phyloP scores from a whole-genome alignment of 2,329 filamentous ascomycete genomes.

The Mycosphaerella sp. region DNA sequence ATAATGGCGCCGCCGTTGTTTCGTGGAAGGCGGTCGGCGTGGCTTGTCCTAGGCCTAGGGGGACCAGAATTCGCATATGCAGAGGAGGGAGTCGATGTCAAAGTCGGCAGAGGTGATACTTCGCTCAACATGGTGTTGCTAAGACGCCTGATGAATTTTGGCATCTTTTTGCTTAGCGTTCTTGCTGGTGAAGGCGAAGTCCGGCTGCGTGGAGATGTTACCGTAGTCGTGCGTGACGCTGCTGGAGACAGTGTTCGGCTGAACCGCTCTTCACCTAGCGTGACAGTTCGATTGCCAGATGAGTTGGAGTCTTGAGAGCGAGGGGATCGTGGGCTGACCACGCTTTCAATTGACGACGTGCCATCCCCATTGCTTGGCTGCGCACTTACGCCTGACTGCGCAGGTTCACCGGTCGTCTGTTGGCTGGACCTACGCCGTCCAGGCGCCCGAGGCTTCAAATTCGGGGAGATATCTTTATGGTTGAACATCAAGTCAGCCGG shows the following conservation, averaged over 20 bases:
- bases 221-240: slow-evolving; percentile 1
- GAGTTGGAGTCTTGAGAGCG: slow-evolving; percentile 22
- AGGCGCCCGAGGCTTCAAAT: slow-evolving; percentile 9
- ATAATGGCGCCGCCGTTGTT: slow-evolving; percentile 1
- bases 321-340: slow-evolving; percentile 23
- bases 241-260: slow-evolving; percentile 14
- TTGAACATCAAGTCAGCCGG: slow-evolving; percentile 24
- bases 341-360: slow-evolving; percentile 17
- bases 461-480: slow-evolving; percentile 17
- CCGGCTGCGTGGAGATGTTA: slow-evolving; percentile 15
- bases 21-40: slow-evolving; percentile 14
- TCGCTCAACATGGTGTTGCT: slow-evolving; percentile 25
- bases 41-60: slow-evolving; percentile 22
- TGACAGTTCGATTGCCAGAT: slow-evolving; percentile 26
- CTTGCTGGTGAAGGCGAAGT: slow-evolving; percentile 25
- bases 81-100: slow-evolving; percentile 22
- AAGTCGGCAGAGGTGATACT: slow-evolving; percentile 17
- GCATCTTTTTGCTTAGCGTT: slow-evolving; percentile 29
- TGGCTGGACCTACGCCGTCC: slow-evolving; percentile 26
- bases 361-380: slow-evolving; percentile 25
- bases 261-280: slow-evolving; percentile 15
- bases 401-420: slow-evolving; percentile 17
- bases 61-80: slow-evolving; percentile 14
- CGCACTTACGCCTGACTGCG: slow-evolving; percentile 28
- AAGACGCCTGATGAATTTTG: slow-evolving; percentile 31